Evolutionary conservation across 768 basidiomycete genomes (phyloP).

Genomic region (Phanerodontia chrysosporium): DNA sequence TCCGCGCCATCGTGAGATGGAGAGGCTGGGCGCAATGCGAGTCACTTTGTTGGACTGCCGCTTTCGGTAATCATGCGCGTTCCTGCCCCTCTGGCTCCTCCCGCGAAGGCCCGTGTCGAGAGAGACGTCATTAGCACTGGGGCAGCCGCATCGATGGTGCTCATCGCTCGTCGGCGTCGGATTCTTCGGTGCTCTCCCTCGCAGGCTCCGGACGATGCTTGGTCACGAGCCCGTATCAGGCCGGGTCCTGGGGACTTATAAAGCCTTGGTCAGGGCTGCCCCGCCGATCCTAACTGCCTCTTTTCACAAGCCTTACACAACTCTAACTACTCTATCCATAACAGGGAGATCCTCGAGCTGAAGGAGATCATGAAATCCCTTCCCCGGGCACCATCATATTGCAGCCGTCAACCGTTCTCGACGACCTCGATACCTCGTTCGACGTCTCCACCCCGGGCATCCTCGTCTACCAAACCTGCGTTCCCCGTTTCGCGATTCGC

Average conservation of each 20-base stretch:
- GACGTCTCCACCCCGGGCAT: conserved; percentile 18
- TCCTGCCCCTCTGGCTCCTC: background rate
- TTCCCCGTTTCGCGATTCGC: conserved; percentile 35
- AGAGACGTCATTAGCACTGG: background rate
- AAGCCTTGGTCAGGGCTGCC: background rate
- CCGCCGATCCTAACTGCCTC: background rate
- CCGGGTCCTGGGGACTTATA: background rate
- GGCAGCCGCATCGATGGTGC: background rate
- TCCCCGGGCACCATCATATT: conserved; percentile 17
- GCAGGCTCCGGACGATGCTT: background rate
- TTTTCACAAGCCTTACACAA: background rate
- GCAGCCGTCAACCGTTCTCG: conserved; percentile 21
- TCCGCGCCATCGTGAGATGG: background rate
- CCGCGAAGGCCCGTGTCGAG: background rate
- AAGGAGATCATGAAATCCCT: conserved; percentile 18
- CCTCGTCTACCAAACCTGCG: conserved; percentile 43
- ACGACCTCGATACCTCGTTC: conserved; percentile 21
- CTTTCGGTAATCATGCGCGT: background rate
- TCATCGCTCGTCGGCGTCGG: background rate
- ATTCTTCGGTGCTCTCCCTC: background rate
- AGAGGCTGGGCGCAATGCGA: background rate
- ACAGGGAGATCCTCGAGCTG: conserved; percentile 20
- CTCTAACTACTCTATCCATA: background rate
- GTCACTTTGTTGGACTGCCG: background rate
- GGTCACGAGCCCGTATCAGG: background rate